Percentiles rank a stretch among this genome's conserved stretches.
phyloP scores from a whole-genome alignment of 2,329 filamentous ascomycete species.

The Ambrosiella cleistominuta region DNA sequence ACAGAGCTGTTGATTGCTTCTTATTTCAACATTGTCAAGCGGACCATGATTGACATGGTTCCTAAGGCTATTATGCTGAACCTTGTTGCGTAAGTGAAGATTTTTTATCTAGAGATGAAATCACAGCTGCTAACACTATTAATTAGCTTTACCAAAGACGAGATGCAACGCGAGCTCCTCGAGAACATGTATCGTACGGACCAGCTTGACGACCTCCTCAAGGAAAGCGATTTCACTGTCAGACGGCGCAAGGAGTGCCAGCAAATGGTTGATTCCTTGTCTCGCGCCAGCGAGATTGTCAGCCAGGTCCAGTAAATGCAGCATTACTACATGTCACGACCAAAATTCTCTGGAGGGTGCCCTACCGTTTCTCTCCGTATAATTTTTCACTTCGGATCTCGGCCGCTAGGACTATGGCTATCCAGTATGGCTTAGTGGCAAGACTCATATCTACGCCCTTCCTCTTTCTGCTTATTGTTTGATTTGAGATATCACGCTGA shows the following conservation, averaged over 20 bases:
- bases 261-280: conserved; percentile 93
- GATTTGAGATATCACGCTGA: conserved; percentile 8
- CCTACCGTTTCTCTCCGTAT: neutral
- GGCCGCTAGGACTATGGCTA: neutral
- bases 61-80: conserved; percentile 98
- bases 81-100: conserved; percentile 64
- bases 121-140: neutral
- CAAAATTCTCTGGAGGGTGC: neutral
- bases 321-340: neutral
- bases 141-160: conserved; percentile 74
- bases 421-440: neutral
- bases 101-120: neutral
- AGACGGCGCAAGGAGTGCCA: conserved; percentile 93
- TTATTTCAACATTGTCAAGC: conserved; percentile 95
- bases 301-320: conserved; percentile 47
- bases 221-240: conserved; percentile 95
- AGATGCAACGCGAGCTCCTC: conserved; percentile 93
- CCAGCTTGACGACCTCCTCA: conserved; percentile 82
- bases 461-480: neutral
- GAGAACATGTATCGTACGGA: conserved; percentile 93
- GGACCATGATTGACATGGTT: conserved; percentile 99
- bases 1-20: conserved; percentile 84
- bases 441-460: neutral
- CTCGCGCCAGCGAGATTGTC: conserved; percentile 87
- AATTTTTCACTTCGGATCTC: neutral